phyloP scores from a whole-genome alignment of 2,329 filamentous ascomycete species.

The Fusarium austroafricanum region DNA sequence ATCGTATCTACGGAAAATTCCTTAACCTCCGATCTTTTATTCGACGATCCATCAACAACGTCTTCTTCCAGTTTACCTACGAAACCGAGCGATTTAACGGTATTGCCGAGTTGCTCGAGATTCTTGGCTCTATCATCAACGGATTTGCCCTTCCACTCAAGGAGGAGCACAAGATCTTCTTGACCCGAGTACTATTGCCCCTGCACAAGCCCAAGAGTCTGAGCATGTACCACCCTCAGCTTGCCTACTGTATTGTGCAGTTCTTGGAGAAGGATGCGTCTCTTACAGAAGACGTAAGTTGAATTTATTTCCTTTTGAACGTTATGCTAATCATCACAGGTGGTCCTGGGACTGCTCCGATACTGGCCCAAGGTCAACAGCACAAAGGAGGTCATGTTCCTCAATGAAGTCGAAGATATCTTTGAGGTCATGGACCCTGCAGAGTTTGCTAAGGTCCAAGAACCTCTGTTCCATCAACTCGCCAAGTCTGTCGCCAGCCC shows the following conservation, averaged over 20 bases:
- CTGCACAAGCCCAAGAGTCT: constrained; percentile 98
- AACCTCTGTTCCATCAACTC: constrained; percentile 95
- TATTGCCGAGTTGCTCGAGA: constrained; percentile 95
- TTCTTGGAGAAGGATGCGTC: constrained; percentile 98
- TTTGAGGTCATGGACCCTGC: constrained; percentile 99
- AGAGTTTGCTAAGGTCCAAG: constrained; percentile 98
- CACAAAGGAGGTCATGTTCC: constrained; percentile 99
- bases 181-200: constrained; percentile 91
- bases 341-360: constrained; percentile 91
- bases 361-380: constrained; percentile 99
- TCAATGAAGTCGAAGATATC: constrained; percentile 99
- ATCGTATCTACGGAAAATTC: constrained; percentile 99
- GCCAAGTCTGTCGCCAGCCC: constrained; percentile 98
- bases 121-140: constrained; percentile 98
- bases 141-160: constrained; percentile 96
- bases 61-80: constrained; percentile 99
- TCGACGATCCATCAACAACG: constrained; percentile 98
- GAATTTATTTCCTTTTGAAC: not conserved
- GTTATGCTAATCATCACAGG: constrained; percentile 60
- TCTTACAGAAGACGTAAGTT: constrained; percentile 87
- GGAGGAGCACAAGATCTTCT: constrained; percentile 98
- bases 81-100: constrained; percentile 99
- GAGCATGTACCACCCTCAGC: constrained; percentile 99
- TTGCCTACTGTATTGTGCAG: constrained; percentile 98
- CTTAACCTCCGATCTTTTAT: constrained; percentile 98